phyloP scores from a whole-genome alignment of 495 filamentous ascomycete species.

The Cercophora samala region DNA sequence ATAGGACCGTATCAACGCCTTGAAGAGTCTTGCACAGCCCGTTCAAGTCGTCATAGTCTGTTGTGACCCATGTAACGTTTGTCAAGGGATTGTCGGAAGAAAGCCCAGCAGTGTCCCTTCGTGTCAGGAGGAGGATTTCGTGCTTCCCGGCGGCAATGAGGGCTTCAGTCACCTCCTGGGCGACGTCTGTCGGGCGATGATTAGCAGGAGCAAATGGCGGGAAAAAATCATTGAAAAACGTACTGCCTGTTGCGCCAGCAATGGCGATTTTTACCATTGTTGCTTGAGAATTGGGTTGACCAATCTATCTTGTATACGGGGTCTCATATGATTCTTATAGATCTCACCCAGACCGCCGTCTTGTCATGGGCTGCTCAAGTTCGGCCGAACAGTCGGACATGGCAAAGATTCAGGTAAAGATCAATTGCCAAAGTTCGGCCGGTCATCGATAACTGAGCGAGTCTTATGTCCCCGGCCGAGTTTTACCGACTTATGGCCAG shows the following conservation, averaged over 20 bases:
- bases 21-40: conserved; percentile 37
- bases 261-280: conserved; percentile 55
- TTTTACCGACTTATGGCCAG: too few species aligned
- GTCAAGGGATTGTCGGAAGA: background rate
- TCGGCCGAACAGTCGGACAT: too few species aligned
- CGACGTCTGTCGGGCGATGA: conserved; percentile 42
- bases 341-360: too few species aligned
- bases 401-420: too few species aligned
- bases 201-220: background rate
- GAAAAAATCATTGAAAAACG: conserved; percentile 15
- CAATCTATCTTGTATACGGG: too few species aligned
- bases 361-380: too few species aligned
- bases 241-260: conserved; percentile 50
- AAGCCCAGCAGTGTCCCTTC: conserved; percentile 36
- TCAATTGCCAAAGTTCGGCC: too few species aligned
- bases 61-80: conserved; percentile 33
- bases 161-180: conserved; percentile 51
- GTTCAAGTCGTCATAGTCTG: conserved; percentile 43
- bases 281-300: too few species aligned
- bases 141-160: conserved; percentile 51
- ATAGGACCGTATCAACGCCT: conserved; percentile 53
- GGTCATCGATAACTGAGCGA: too few species aligned
- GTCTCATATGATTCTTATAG: too few species aligned
- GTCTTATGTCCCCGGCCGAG: too few species aligned
- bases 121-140: conserved; percentile 46